A percentile compares a stretch with the other conserved stretches of the same genome.
Evolutionary conservation across 2,329 filamentous ascomycete genomes (phyloP).

Genomic region (Teratosphaeria gauchensis): DNA sequence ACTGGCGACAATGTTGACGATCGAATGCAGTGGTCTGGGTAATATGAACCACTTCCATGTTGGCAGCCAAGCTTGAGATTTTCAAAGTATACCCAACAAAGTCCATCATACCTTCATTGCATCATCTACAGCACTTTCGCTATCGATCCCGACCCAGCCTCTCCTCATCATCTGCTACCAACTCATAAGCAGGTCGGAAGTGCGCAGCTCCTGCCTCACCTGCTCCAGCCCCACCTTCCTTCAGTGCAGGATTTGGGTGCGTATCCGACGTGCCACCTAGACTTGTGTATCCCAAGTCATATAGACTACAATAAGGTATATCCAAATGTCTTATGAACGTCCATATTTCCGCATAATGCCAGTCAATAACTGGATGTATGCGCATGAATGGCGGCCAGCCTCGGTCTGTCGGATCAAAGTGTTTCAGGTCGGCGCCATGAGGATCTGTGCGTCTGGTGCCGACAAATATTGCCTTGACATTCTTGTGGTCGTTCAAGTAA

Average conservation of each 20-base stretch:
- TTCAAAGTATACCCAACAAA: background rate
- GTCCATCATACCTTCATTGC: background rate
- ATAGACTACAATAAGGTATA: constrained; percentile 77
- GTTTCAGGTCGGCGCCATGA: constrained; percentile 66
- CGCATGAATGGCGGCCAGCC: constrained; percentile 92
- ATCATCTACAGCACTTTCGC: background rate
- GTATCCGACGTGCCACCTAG: constrained; percentile 88
- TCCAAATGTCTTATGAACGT: constrained; percentile 69
- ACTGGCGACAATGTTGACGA: too few species aligned
- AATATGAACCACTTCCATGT: background rate
- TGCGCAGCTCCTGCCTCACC: constrained; percentile 23
- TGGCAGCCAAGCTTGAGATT: background rate
- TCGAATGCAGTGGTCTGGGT: background rate
- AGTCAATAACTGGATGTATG: constrained; percentile 91
- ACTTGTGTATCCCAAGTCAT: constrained; percentile 83
- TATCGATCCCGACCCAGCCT: constrained; percentile 55
- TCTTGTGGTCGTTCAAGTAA: constrained; percentile 58
- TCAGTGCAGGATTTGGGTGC: constrained; percentile 71
- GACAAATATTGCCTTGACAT: constrained; percentile 71
- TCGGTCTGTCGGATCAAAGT: constrained; percentile 79
- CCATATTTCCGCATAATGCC: constrained; percentile 96
- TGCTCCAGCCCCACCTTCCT: constrained; percentile 19
- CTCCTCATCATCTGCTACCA: constrained; percentile 67
- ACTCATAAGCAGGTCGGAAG: constrained; percentile 68
- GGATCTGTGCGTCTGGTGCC: constrained; percentile 87